Evolutionary conservation across 1,139 yeast genomes (phyloP), one percentile per base, ranked within the genome.

Genomic region (Suhomyces anneliseae): DNA sequence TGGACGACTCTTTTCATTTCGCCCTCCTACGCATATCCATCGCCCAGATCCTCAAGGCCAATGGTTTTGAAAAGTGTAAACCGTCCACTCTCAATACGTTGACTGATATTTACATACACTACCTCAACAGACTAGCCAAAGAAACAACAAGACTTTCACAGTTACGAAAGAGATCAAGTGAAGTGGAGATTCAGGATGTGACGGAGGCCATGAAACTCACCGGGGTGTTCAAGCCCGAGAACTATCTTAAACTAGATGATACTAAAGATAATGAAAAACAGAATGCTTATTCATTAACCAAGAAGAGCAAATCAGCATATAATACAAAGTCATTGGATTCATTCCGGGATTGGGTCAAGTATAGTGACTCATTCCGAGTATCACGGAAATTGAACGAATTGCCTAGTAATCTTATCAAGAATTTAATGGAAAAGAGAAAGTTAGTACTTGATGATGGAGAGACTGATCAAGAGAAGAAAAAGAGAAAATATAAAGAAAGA

Each of bases 261-360:
- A 49, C 50, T 9, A 46, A 48, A 6, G 55, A 54, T 11, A 51
- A 52, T 34, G 56, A 51, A n/a, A 54, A 55, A 9, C 53, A 49
- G 26, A 54, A 50, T 29, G 50, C 52, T 8, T 51, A 50, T 3
- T 48, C 56, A 2, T 46, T 54, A 41, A 49, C 55, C 29, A 52
- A 48, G 38, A 55, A 51, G 12, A 45, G 55, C 36, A 53, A 53
- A 39, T 51, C 58, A 7, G 52, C 49, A 24, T 72, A 70, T 49
- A 72, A 70, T 48, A 72, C 78, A 36, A 69, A 69, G 48, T 68
- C 76, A 1, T 49, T 70, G n/a, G 68, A 69, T 10, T 60, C 76
- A 26, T 72, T 74, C 50, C 55, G 60, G 12, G 53, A 68, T 36
- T 75, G 80, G 80, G 48, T 69, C 35, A 50, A 58, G 34, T 64